phyloP scores from a whole-genome alignment of 169 alveolate species.

The Babesia divergens region DNA sequence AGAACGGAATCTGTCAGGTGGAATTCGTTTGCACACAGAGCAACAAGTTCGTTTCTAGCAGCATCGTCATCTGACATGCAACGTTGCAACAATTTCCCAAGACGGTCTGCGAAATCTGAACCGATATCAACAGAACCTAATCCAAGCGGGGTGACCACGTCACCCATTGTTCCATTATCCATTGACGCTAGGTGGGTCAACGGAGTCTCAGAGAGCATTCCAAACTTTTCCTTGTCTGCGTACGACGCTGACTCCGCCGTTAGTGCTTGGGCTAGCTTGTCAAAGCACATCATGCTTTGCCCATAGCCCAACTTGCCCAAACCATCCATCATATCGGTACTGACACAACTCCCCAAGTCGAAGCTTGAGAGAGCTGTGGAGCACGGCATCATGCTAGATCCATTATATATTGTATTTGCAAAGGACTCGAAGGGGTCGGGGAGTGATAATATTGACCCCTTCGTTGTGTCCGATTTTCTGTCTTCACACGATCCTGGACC shows the following conservation, averaged over 20 bases:
- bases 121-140: conserved; percentile 16
- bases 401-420: conserved; percentile 4
- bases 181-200: conserved; percentile 45
- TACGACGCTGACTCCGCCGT: conserved; percentile 26
- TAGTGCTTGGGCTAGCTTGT: conserved; percentile 29
- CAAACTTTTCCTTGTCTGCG: conserved; percentile 11
- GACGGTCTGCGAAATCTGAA: conserved; percentile 56
- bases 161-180: conserved; percentile 28
- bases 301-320: conserved; percentile 8
- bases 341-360: not conserved
- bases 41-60: conserved; percentile 39
- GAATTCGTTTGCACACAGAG: conserved; percentile 42
- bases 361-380: conserved; percentile 7
- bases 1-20: conserved; percentile 13
- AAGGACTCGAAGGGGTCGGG: conserved; percentile 2
- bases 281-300: conserved; percentile 28
- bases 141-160: conserved; percentile 53
- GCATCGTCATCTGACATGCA: conserved; percentile 41
- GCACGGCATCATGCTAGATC: not conserved
- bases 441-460: not conserved
- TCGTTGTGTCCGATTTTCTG: not conserved
- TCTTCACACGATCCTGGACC: conserved; percentile 11
- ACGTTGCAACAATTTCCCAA: conserved; percentile 34
- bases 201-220: conserved; percentile 30
- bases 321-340: not conserved